Evolutionary conservation across 2,329 filamentous ascomycete species (phyloP).

Genomic region (Pyricularia sp.): DNA sequence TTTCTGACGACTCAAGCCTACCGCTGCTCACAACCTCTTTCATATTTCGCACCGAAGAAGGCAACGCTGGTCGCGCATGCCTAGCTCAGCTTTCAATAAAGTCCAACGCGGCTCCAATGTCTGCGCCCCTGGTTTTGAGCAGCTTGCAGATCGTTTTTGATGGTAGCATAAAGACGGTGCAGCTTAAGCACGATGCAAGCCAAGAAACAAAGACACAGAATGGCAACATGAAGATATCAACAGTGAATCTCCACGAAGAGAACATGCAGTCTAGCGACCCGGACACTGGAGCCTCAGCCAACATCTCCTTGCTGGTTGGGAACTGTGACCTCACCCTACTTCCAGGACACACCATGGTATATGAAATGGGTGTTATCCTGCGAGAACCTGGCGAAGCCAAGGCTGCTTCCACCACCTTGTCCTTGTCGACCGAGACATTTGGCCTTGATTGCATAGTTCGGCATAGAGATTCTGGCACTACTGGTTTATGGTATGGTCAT

Average conservation of each 20-base stretch:
- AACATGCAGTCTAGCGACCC: conserved; percentile 6
- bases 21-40: conserved; percentile 27
- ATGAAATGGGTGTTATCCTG: conserved; percentile 58
- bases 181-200: conserved; percentile 30
- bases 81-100: conserved; percentile 43
- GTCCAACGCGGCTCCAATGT: conserved; percentile 40
- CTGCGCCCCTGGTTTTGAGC: conserved; percentile 37
- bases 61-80: conserved; percentile 47
- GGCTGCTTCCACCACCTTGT: conserved; percentile 49
- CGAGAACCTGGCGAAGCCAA: conserved; percentile 71
- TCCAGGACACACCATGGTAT: conserved; percentile 55
- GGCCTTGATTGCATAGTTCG: conserved; percentile 52
- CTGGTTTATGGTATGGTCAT: conserved; percentile 36
- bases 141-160: conserved; percentile 41
- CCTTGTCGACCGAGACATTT: conserved; percentile 52
- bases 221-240: neutral
- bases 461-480: conserved; percentile 28
- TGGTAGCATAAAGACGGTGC: conserved; percentile 42
- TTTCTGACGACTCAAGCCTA: conserved; percentile 29
- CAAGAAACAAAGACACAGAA: conserved; percentile 9
- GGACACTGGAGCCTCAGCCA: conserved; percentile 3
- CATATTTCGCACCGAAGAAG: conserved; percentile 43
- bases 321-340: conserved; percentile 49
- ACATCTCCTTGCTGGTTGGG: conserved; percentile 22
- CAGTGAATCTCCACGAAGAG: conserved; percentile 16